Conservation (phyloP, 1,284 basidiomycete genomes). For the Nidula niveotomentosa region DNA sequence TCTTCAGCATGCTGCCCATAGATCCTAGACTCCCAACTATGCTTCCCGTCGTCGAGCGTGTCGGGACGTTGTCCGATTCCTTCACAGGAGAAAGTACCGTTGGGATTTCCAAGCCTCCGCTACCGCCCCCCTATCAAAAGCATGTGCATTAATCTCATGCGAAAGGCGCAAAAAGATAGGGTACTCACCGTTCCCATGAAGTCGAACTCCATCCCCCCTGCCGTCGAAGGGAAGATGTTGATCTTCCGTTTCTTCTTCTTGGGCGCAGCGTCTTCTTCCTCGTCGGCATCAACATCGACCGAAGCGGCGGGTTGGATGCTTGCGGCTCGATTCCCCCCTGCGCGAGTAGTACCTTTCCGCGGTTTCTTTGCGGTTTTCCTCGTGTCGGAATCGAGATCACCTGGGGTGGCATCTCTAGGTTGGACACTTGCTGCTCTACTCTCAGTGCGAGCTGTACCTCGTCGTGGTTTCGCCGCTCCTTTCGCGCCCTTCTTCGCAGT, state of each 20-base stretch:
- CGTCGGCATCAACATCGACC: constrained; percentile 20
- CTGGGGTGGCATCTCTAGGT: neutral
- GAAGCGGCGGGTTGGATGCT: neutral
- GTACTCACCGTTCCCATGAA: constrained; percentile 32
- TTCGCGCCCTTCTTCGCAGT: constrained; percentile 11
- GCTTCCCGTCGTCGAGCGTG: constrained; percentile 32
- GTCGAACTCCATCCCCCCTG: constrained; percentile 17
- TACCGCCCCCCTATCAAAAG: constrained; percentile 2
- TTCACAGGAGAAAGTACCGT: constrained; percentile 64
- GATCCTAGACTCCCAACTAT: neutral
- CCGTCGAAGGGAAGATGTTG: constrained; percentile 43
- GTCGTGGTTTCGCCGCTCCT: constrained; percentile 10
- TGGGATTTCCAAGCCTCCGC: constrained; percentile 55
- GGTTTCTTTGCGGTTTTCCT: too few species aligned
- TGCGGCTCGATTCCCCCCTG: constrained; percentile 4
- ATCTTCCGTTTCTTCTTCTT: constrained; percentile 65
- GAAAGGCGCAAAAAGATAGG: neutral
- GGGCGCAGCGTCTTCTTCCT: constrained; percentile 16
- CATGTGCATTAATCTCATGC: neutral
- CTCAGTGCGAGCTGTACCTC: constrained; percentile 7
- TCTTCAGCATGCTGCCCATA: too few species aligned
- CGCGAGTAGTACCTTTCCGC: too few species aligned
- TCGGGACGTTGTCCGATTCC: constrained; percentile 46
- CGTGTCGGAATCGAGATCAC: too few species aligned
- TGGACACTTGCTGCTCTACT: constrained; percentile 16